Percentiles rank a stretch among this genome's conserved stretches.
Conservation (phyloP, 1,139 yeast species). For the Taphrina wiesneri region DNA sequence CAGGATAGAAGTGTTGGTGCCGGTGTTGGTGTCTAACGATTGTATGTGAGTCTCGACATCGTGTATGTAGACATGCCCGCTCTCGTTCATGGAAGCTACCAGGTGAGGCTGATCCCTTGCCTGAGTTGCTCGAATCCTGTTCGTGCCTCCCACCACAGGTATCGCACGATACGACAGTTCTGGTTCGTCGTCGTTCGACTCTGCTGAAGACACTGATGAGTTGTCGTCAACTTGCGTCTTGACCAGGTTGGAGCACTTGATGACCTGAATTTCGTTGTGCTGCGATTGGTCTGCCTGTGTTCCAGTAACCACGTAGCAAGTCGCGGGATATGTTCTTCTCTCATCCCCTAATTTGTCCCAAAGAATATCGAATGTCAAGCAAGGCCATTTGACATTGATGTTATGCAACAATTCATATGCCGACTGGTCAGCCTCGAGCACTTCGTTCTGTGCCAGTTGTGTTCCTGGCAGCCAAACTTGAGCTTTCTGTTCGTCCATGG, state of each 20-base stretch:
- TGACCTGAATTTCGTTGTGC: slow-evolving; percentile 82
- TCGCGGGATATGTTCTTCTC: slow-evolving; percentile 86
- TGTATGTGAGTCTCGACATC: slow-evolving; percentile 77
- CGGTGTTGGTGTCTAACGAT: slow-evolving; percentile 88
- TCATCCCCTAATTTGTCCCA: slow-evolving; percentile 87
- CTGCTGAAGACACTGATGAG: slow-evolving; percentile 58
- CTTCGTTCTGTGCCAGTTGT: slow-evolving; percentile 85
- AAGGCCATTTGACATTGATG: slow-evolving; percentile 95
- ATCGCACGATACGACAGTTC: slow-evolving; percentile 79
- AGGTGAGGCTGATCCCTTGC: slow-evolving; percentile 49
- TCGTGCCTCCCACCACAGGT: slow-evolving; percentile 79
- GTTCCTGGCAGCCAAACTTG: slow-evolving; percentile 43
- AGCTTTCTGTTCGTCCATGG: slow-evolving; percentile 57
- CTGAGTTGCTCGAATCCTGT: slow-evolving; percentile 73
- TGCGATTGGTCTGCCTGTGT: slow-evolving; percentile 87
- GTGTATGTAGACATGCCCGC: slow-evolving; percentile 83
- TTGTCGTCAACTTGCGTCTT: slow-evolving; percentile 77
- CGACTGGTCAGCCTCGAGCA: slow-evolving; percentile 91
- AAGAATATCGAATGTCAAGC: slow-evolving; percentile 82
- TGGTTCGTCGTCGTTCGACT: slow-evolving; percentile 77
- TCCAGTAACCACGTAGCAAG: slow-evolving; percentile 82
- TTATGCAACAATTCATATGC: slow-evolving; percentile 96
- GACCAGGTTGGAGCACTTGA: slow-evolving; percentile 77
- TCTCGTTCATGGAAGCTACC: slow-evolving; percentile 86
- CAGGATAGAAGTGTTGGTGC: slow-evolving; percentile 44